A percentile compares a stretch with the other conserved stretches of the same genome.
Conservation (phyloP, 2,329 filamentous ascomycete species). For the Exophiala sp. region DNA sequence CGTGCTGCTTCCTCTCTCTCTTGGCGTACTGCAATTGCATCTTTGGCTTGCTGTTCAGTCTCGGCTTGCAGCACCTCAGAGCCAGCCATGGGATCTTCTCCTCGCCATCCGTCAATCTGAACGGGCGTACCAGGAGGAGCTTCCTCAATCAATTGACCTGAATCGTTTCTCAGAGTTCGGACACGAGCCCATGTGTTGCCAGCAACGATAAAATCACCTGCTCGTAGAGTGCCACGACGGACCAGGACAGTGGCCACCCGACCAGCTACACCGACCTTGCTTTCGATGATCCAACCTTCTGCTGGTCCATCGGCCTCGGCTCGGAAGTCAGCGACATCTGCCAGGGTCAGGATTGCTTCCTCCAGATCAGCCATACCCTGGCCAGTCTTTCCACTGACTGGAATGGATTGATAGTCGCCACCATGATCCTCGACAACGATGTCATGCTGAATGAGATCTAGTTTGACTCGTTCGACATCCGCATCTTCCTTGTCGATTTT, state of each 20-base stretch:
- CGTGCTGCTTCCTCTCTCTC: constrained; percentile 67
- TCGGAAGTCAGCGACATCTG: constrained; percentile 86
- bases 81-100: constrained; percentile 75
- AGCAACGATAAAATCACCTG: constrained; percentile 80
- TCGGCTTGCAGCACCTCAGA: constrained; percentile 81
- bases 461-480: constrained; percentile 77
- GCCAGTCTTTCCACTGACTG: constrained; percentile 90
- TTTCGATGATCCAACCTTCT: constrained; percentile 93
- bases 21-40: constrained; percentile 70
- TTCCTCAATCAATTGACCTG: constrained; percentile 66
- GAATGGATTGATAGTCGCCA: constrained; percentile 87
- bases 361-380: constrained; percentile 87
- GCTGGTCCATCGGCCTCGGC: constrained; percentile 72
- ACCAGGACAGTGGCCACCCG: constrained; percentile 86
- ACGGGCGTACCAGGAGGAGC: constrained; percentile 85
- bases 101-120: constrained; percentile 89
- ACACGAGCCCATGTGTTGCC: constrained; percentile 85
- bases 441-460: constrained; percentile 76
- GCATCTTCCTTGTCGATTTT: constrained; percentile 89
- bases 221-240: constrained; percentile 76
- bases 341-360: constrained; percentile 80
- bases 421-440: constrained; percentile 94
- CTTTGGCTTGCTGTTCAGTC: constrained; percentile 73
- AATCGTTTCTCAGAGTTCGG: constrained; percentile 80
- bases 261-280: constrained; percentile 78